phyloP scores from a whole-genome alignment of 2,329 filamentous ascomycete species.

The Neofusicoccum sp. region DNA sequence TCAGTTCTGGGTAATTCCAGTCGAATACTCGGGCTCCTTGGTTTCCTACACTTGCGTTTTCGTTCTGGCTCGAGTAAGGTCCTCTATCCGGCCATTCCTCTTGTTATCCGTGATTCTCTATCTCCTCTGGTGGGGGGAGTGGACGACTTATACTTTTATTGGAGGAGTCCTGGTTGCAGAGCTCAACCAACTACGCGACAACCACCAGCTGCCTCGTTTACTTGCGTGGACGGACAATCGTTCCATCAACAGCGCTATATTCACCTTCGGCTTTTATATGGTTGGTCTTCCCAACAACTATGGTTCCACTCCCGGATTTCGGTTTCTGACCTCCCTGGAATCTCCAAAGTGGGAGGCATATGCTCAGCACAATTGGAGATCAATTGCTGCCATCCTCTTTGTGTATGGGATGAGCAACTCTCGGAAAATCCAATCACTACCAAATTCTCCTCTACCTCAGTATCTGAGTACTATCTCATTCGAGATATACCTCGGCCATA shows the following conservation, averaged over 20 bases:
- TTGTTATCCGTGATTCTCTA: background rate
- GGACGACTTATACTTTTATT: slow-evolving; percentile 18
- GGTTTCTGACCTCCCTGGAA: too few species aligned
- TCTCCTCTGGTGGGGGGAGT: background rate
- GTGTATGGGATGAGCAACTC: slow-evolving; percentile 1
- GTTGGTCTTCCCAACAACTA: too few species aligned
- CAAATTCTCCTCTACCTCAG: slow-evolving; percentile 46
- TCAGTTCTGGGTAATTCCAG: slow-evolving; percentile 22
- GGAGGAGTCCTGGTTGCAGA: slow-evolving; percentile 13
- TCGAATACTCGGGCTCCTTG: slow-evolving; percentile 19
- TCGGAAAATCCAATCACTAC: slow-evolving; percentile 33
- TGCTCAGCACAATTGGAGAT: slow-evolving; percentile 60
- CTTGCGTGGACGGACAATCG: too few species aligned
- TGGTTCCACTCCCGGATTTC: too few species aligned
- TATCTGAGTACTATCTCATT: slow-evolving; percentile 57
- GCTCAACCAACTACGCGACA: background rate
- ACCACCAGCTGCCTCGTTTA: too few species aligned
- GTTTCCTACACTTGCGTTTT: slow-evolving; percentile 10
- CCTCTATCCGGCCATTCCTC: background rate
- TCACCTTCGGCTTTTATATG: too few species aligned
- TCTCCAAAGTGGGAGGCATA: too few species aligned
- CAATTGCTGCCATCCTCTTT: slow-evolving; percentile 48
- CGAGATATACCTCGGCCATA: slow-evolving; percentile 55
- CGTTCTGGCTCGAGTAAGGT: background rate
- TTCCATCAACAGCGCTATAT: too few species aligned